A percentile compares a stretch with the other conserved stretches of the same genome.
Evolutionary conservation across 306 rosid genomes (phyloP).

Genomic region (Gleditsia sinensis): DNA sequence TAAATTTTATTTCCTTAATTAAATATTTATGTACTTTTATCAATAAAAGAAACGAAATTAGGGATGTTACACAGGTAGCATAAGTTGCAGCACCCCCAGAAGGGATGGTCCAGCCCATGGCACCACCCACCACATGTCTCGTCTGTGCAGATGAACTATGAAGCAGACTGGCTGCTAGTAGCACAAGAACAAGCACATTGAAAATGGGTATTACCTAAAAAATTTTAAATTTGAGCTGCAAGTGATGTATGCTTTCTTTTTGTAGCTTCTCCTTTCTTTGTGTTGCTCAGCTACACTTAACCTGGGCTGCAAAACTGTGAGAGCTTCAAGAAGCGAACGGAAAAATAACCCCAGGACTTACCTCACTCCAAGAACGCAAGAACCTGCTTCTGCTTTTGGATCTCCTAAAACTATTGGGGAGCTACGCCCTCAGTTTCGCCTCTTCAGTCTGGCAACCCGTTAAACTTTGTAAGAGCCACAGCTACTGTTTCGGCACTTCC

Average conservation of each 20-base stretch:
- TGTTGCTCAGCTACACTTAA: constrained; percentile 91
- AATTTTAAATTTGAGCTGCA: constrained; percentile 36
- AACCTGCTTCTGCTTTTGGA: constrained; percentile 49
- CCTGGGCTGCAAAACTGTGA: constrained; percentile 87
- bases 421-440: constrained; percentile 41
- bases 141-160: constrained; percentile 52
- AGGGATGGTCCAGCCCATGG: constrained; percentile 60
- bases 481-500: constrained; percentile 41
- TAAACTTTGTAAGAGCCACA: constrained; percentile 47
- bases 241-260: constrained; percentile 40
- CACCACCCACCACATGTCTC: constrained; percentile 57
- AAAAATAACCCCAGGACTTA: constrained; percentile 85
- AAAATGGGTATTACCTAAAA: constrained; percentile 2
- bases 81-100: constrained; percentile 42
- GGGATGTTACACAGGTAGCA: no score
- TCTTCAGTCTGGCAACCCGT: constrained; percentile 49
- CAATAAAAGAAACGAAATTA: no score
- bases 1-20: no score
- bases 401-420: constrained; percentile 58
- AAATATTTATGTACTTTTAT: no score
- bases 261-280: constrained; percentile 26
- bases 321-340: constrained; percentile 97
- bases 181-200: constrained; percentile 20
- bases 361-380: constrained; percentile 73
- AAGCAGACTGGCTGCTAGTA: constrained; percentile 43